phyloP scores from a whole-genome alignment of 768 basidiomycete species.

The Sporobolomyces pararoseus region DNA sequence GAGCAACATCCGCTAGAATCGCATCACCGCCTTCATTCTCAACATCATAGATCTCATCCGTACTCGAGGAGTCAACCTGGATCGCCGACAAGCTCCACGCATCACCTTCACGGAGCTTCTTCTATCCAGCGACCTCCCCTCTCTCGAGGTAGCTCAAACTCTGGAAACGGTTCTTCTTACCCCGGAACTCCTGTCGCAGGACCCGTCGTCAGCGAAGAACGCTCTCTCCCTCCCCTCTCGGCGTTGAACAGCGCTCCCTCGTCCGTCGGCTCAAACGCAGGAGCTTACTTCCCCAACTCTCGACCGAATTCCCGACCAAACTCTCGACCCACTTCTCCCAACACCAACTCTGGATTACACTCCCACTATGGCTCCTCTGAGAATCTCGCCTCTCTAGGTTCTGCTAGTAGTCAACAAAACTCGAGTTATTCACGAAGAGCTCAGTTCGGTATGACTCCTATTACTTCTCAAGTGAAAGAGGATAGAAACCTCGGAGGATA shows the following conservation, averaged over 20 bases:
- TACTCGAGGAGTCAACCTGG: slow-evolving; percentile 35
- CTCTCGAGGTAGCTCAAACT: slow-evolving; percentile 16
- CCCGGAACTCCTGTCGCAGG: slow-evolving; percentile 12
- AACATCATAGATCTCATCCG: slow-evolving; percentile 32
- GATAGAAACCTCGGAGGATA: background rate
- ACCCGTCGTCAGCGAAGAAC: slow-evolving; percentile 16
- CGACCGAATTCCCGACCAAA: slow-evolving; percentile 17
- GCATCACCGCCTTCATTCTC: slow-evolving; percentile 5
- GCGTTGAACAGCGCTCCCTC: slow-evolving; percentile 16
- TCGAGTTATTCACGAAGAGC: slow-evolving; percentile 1
- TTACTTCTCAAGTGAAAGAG: slow-evolving; percentile 3
- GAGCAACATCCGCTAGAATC: slow-evolving; percentile 6
- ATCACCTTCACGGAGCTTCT: background rate
- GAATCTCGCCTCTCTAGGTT: slow-evolving; percentile 1
- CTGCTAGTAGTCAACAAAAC: background rate
- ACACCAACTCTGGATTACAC: background rate
- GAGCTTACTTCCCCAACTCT: slow-evolving; percentile 16
- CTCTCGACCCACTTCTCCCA: slow-evolving; percentile 12
- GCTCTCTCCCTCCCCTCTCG: slow-evolving; percentile 5
- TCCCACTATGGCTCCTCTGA: slow-evolving; percentile 16
- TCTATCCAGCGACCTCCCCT: background rate
- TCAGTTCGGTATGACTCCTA: slow-evolving; percentile 16
- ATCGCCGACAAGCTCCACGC: slow-evolving; percentile 7
- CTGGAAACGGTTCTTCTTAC: slow-evolving; percentile 12
- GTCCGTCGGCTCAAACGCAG: slow-evolving; percentile 9